Evolutionary conservation across 2,329 filamentous ascomycete species (phyloP), one percentile per base, ranked within the genome.

Genomic region (Aspergillus chevalieri): DNA sequence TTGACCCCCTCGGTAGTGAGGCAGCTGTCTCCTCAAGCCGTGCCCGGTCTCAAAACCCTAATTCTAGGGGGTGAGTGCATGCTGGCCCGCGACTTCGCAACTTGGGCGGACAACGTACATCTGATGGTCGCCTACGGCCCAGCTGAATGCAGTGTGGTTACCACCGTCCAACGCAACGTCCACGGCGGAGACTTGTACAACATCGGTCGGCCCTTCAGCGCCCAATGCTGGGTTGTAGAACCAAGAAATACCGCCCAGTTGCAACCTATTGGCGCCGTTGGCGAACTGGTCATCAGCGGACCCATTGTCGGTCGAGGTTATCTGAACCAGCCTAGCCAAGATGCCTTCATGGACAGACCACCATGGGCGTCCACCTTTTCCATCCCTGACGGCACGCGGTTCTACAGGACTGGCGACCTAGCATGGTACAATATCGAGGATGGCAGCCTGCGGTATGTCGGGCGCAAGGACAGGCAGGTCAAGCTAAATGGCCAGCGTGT

Each of bases 1-100:
- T 73, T 84, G 61, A 84, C 82, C 0, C 76, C 80, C 0, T 71
- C 78, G 0, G 70, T 84, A n/a, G 78, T 79, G 0, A 56, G 66
- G 5, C 53, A 71, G 5, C 50, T 76, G 6, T 53, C 57, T 6
- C 69, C 68, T 0, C 53, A 62, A 14, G 65, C 69, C 9, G 61
- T 74, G 4, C 68, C 69, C 4, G 61, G 57, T 3, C 59, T 76
- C 6, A 65, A 64, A 15, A 62, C 59, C 1, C 46, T 76, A 3
- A 39, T 52, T 12, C 45, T 61, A 4, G 53, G 52, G 15, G 59
- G 58, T 21, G 59, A 62, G 44, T 48, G 54, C n/a, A 46, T 60
- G 19, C 51, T 43, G 36, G 36, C 39, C 14, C 44, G 51, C 15
- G 47, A 68, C 9, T 43, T 44, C 14, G 12, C 52, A 2, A 65